Evolutionary conservation across 495 filamentous ascomycete species (phyloP).

Genomic region (Melanomma pulvis-pyrius): DNA sequence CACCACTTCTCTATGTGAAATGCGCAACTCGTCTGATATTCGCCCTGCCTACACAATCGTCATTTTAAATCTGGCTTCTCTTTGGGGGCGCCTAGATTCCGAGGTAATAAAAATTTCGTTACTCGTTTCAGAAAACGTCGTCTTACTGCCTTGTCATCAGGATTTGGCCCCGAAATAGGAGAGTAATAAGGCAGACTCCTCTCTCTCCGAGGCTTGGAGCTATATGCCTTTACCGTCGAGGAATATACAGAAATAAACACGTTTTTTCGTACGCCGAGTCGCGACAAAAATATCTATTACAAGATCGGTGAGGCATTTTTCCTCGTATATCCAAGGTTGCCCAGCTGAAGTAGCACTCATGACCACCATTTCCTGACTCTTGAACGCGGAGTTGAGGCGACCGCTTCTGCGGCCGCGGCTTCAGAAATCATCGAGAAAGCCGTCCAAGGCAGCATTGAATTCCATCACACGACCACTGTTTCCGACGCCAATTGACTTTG

Average conservation of each 20-base stretch:
- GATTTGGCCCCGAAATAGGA: slow-evolving; percentile 25
- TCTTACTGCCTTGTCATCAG: slow-evolving; percentile 29
- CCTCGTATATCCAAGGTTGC: background rate
- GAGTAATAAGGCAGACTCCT: slow-evolving; percentile 28
- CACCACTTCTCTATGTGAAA: background rate
- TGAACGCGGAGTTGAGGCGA: background rate
- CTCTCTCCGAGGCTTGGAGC: background rate
- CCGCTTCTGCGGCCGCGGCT: background rate
- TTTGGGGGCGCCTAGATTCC: background rate
- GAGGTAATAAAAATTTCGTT: background rate
- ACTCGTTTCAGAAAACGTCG: slow-evolving; percentile 26
- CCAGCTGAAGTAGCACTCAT: slow-evolving; percentile 2
- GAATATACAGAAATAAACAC: background rate
- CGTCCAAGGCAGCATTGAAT: background rate
- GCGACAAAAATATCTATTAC: slow-evolving; percentile 10
- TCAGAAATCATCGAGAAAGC: background rate
- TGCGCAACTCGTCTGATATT: background rate
- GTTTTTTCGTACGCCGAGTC: background rate
- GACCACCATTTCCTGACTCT: background rate
- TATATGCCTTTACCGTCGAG: background rate
- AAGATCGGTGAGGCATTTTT: slow-evolving; percentile 10
- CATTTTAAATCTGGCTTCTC: background rate
- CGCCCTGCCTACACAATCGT: background rate
- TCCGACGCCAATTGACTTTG: too few relatives aligned
- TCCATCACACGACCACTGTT: background rate